Percentiles rank a stretch among this genome's conserved stretches.
These are phyloP conservation scores for Odontarrhena argentea DNA, from an alignment of 345 rosid species.

Conservation along the genomic window DNA sequence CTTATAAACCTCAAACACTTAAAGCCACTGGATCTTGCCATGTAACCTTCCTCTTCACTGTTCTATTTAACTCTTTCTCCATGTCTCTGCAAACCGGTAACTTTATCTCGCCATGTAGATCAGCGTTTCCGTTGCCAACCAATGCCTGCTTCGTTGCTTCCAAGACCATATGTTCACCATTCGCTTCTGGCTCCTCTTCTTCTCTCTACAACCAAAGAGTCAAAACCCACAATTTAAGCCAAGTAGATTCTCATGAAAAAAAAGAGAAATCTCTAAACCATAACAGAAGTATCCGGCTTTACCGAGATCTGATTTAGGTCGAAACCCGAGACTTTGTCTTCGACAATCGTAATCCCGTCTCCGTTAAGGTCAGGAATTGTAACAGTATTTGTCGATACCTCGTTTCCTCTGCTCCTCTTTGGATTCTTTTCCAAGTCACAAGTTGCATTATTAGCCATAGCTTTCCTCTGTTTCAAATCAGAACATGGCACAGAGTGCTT, in stretches of 20 bases:
- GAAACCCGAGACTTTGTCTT: constrained; percentile 50
- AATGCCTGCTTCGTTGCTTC: constrained; percentile 50
- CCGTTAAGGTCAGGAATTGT: constrained; percentile 47
- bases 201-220: constrained; percentile 56
- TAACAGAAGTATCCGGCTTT: constrained; percentile 29
- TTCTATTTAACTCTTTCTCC: constrained; percentile 54
- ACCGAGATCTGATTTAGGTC: constrained; percentile 94
- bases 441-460: constrained; percentile 13
- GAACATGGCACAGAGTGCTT: constrained; percentile 37
- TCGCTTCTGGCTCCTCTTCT: constrained; percentile 64
- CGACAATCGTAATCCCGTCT: constrained; percentile 46
- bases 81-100: constrained; percentile 58
- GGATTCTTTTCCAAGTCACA: constrained; percentile 49
- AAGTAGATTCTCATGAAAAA: constrained; percentile 7
- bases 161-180: constrained; percentile 40
- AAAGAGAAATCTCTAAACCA: not conserved
- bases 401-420: constrained; percentile 40
- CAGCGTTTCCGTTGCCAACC: constrained; percentile 48
- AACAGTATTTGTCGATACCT: constrained; percentile 17
- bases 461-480: constrained; percentile 47
- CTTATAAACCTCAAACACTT: constrained; percentile 53
- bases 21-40: constrained; percentile 97
- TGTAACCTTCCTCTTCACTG: constrained; percentile 86
- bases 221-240: constrained; percentile 26
- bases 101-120: constrained; percentile 54